phyloP scores from a whole-genome alignment of 2,329 filamentous ascomycete genomes.

The Dactylellina drechsleri region DNA sequence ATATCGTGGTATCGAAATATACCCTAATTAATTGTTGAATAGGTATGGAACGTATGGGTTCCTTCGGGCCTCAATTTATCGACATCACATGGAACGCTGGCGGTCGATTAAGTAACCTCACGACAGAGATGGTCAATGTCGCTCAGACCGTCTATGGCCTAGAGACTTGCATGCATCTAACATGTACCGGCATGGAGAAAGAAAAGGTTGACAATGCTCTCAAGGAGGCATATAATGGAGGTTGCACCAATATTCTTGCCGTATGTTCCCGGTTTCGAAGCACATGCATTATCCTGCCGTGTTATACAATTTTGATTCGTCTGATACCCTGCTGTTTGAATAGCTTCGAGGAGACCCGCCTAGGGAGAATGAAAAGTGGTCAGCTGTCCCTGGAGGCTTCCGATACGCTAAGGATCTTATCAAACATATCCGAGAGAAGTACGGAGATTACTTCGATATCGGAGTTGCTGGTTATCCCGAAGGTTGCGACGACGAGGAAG shows the following conservation, averaged over 20 bases:
- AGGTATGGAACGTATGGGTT: constrained; percentile 96
- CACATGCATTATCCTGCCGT: not conserved
- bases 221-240: constrained; percentile 86
- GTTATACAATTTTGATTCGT: no score
- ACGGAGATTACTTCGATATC: constrained; percentile 94
- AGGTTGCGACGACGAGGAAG: constrained; percentile 90
- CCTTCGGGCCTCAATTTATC: constrained; percentile 91
- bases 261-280: constrained; percentile 21
- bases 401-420: constrained; percentile 92
- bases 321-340: constrained; percentile 8
- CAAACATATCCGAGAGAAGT: constrained; percentile 79
- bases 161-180: constrained; percentile 99
- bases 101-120: constrained; percentile 87
- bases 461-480: constrained; percentile 97
- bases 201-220: constrained; percentile 91
- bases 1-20: not conserved
- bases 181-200: constrained; percentile 96
- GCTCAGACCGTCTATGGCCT: constrained; percentile 94
- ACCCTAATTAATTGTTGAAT: constrained; percentile 27
- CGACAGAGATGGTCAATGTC: constrained; percentile 96
- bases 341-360: constrained; percentile 87
- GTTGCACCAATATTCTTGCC: constrained; percentile 96
- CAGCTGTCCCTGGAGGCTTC: constrained; percentile 85
- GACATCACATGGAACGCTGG: constrained; percentile 99
- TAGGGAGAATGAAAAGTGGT: constrained; percentile 92